phyloP scores from a whole-genome alignment of 2,329 filamentous ascomycete species.

The Botrytis aclada region DNA sequence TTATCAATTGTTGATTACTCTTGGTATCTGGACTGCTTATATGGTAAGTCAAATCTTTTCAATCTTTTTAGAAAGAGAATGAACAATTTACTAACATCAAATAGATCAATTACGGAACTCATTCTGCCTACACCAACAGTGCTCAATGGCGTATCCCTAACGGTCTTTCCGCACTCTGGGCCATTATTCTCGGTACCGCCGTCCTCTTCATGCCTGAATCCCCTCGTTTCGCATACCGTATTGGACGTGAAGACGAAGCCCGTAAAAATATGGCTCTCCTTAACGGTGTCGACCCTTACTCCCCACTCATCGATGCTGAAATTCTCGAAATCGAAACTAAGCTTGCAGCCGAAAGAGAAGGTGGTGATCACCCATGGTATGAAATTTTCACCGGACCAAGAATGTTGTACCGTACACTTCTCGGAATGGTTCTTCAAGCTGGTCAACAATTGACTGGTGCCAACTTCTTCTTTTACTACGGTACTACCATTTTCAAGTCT shows the following conservation, averaged over 20 bases:
- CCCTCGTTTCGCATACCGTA: conserved; percentile 50
- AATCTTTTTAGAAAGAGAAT: not conserved
- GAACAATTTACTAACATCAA: conserved; percentile 38
- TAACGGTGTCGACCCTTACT: conserved; percentile 41
- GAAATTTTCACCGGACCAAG: conserved; percentile 67
- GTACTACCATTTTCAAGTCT: conserved; percentile 60
- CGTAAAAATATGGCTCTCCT: conserved; percentile 48
- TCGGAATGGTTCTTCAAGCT: conserved; percentile 61
- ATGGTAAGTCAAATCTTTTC: conserved; percentile 40
- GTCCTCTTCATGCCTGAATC: conserved; percentile 55
- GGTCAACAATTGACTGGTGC: conserved; percentile 67
- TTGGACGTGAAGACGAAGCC: conserved; percentile 48
- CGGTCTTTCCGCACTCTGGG: conserved; percentile 55
- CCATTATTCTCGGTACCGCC: conserved; percentile 48
- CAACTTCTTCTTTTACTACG: conserved; percentile 68
- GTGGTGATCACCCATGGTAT: conserved; percentile 39
- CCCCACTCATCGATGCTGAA: conserved; percentile 44
- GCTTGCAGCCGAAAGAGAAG: conserved; percentile 47
- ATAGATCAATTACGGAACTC: conserved; percentile 59
- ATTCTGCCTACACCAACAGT: conserved; percentile 42
- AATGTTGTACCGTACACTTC: conserved; percentile 61
- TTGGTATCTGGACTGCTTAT: conserved; percentile 60
- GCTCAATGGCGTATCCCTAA: conserved; percentile 63
- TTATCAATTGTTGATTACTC: conserved; percentile 68
- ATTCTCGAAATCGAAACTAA: conserved; percentile 52